Evolutionary conservation across 2,329 filamentous ascomycete species (phyloP), one percentile per base, ranked within the genome.

Genomic region (Myrmaecium sp.): DNA sequence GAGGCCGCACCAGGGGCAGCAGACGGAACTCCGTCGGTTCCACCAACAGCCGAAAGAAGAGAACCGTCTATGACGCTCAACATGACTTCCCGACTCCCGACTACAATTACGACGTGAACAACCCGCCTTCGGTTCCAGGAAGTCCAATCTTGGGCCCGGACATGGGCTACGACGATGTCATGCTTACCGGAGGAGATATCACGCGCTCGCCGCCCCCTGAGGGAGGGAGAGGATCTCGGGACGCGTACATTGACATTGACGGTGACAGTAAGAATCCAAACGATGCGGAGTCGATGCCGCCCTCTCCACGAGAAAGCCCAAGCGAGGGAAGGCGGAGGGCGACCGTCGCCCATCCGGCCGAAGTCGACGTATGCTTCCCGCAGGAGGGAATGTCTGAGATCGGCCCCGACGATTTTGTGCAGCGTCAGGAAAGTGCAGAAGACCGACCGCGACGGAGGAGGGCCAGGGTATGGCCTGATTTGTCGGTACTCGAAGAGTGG

Each of bases 331-430:
- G 2, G n/a, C 13, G 3, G 25, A 18, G 14, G 15, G 22, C 6
- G 28, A 30, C n/a, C 21, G 52, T 47, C 4, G 25, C 25, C 8
- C 36, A 75, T 8, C 63, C 74, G 7, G 79, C 74, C 0, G 72
- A 89, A 41, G 79, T 79, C 36, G 89, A 95, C 52, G 84, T 95
- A 1, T 94, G 89, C 55, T 94, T 93, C 42, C 86, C 84, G 0
- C 71, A 73, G 5, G 74, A 78, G 29, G 72, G 63, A 4, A 64
- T 83, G 52, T 89, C 81, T 0, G 82, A 91, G 40, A 59, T 89
- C 25, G 82, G 66, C 15, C 78, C 86, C 17, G 82, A 91, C 24
- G 81, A 89, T 25, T 58, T 58, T 30, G 51, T 62, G 19, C 60
- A 58, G 22, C 51, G 57, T 4, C 62, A 65, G 4, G 54, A 56